Conservation (phyloP, 177 flowering plant species). For the Vitis hybrid region DNA sequence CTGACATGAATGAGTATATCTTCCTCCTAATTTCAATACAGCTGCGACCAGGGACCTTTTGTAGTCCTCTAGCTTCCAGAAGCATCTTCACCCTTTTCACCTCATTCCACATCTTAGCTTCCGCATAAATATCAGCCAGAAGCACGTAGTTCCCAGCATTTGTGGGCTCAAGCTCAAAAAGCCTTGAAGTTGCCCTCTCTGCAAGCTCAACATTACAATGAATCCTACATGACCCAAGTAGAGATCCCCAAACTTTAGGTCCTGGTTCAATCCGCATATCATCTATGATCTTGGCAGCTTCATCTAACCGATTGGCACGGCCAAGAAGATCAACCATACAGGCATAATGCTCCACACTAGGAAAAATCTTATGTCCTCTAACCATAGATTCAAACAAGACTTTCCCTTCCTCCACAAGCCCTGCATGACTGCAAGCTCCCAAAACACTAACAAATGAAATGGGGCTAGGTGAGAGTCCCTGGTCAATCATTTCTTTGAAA, state of each 20-base stretch:
- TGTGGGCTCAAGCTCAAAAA: conserved; percentile 69
- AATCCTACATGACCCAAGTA: conserved; percentile 75
- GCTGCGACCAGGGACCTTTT: conserved; percentile 64
- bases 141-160: conserved; percentile 84
- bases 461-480: conserved; percentile 51
- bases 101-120: conserved; percentile 67
- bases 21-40: conserved; percentile 69
- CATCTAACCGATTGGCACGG: conserved; percentile 61
- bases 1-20: conserved; percentile 50
- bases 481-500: conserved; percentile 46
- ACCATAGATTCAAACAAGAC: conserved; percentile 60
- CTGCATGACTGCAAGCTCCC: conserved; percentile 76
- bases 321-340: conserved; percentile 90
- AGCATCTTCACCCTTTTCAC: conserved; percentile 58
- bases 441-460: conserved; percentile 60
- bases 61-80: conserved; percentile 47
- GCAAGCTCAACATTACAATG: conserved; percentile 71
- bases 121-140: conserved; percentile 70
- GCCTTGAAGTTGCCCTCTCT: conserved; percentile 55
- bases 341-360: conserved; percentile 73
- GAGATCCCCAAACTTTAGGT: conserved; percentile 69
- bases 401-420: conserved; percentile 73
- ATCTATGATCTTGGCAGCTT: conserved; percentile 60
- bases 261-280: conserved; percentile 68
- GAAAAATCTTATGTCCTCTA: conserved; percentile 43